Evolutionary conservation across 495 filamentous ascomycete genomes (phyloP).

Genomic region (Penicillium subrubescens): DNA sequence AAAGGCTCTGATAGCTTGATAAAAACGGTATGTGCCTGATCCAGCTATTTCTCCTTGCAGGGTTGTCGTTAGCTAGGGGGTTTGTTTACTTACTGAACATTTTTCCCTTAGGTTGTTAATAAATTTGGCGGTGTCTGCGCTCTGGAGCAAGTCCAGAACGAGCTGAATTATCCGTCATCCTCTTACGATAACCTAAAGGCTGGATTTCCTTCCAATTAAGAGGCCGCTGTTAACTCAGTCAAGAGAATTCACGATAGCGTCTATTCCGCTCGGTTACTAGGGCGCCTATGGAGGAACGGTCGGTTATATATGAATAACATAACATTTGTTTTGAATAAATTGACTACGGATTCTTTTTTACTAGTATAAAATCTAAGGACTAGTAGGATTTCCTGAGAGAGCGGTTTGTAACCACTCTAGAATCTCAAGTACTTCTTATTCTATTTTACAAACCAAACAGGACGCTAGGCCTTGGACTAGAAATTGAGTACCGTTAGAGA

Average conservation of each 20-base stretch:
- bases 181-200: neutral
- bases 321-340: no score
- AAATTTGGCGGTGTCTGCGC: neutral
- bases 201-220: neutral
- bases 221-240: neutral
- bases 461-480: no score
- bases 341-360: no score
- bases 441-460: no score
- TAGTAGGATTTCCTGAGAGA: no score
- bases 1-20: slow-evolving; percentile 60
- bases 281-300: neutral
- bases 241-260: neutral
- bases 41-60: neutral
- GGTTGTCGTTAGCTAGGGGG: neutral
- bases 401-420: no score
- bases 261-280: neutral
- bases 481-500: no score
- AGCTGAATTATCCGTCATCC: neutral
- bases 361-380: no score
- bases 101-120: neutral
- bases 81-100: neutral
- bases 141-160: neutral
- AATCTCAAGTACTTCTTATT: no score
- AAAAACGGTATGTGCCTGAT: slow-evolving; percentile 43
- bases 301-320: no score